Evolutionary conservation across 805 yeast species (phyloP).

Genomic region (Saccharomycopsis sp.): DNA sequence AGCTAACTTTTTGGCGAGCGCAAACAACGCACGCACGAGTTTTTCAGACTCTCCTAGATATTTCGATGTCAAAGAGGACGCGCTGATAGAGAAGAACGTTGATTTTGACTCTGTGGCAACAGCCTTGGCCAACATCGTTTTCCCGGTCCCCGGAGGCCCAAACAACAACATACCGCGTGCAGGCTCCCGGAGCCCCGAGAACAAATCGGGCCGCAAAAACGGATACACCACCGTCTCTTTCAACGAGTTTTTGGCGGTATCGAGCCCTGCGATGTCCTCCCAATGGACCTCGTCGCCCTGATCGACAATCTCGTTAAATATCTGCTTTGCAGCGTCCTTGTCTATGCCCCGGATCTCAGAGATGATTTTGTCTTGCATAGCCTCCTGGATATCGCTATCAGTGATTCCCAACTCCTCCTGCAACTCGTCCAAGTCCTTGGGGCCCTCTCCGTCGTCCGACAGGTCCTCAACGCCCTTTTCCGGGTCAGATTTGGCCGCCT

Average conservation of each 20-base stretch:
- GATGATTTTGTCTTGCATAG: constrained; percentile 27
- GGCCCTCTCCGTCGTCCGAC: background rate
- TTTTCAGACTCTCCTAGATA: constrained; percentile 86
- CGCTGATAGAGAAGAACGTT: constrained; percentile 87
- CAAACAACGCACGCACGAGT: constrained; percentile 81
- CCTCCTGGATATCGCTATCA: constrained; percentile 27
- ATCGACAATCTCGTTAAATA: constrained; percentile 81
- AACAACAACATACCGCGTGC: constrained; percentile 92
- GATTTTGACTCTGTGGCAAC: constrained; percentile 95
- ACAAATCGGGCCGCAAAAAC: constrained; percentile 86
- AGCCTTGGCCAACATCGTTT: constrained; percentile 95
- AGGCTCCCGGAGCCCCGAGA: constrained; percentile 88
- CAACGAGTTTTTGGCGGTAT: constrained; percentile 76
- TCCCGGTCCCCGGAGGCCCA: constrained; percentile 99
- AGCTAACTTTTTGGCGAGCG: constrained; percentile 76
- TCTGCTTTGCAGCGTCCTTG: constrained; percentile 70
- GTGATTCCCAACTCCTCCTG: constrained; percentile 23
- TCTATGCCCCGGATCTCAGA: constrained; percentile 58
- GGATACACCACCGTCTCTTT: constrained; percentile 98
- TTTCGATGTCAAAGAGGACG: constrained; percentile 82
- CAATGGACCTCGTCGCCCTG: constrained; percentile 91
- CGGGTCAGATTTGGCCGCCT: constrained; percentile 9
- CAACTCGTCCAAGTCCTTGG: background rate
- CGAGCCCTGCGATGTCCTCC: constrained; percentile 95
- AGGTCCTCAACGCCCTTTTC: background rate